These are phyloP conservation scores for Rhypophila decipiens DNA, from an alignment of 495 filamentous ascomycete genomes.

Conservation along the genomic window DNA sequence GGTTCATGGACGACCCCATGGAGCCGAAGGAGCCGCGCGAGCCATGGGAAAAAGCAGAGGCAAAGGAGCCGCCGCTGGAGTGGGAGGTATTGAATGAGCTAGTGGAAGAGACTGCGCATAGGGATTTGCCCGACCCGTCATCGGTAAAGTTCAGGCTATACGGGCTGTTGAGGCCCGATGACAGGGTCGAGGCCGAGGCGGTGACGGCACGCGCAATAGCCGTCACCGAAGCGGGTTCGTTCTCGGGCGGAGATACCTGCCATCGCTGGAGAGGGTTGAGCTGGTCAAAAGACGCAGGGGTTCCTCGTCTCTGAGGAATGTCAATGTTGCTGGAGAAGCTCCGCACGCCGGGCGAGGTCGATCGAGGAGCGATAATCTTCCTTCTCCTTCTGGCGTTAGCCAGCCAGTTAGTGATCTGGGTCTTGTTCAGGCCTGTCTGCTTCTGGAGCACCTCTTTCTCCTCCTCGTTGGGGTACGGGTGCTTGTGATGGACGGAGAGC, in stretches of 20 bases:
- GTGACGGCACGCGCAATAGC: constrained; percentile 74
- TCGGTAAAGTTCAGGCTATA: constrained; percentile 48
- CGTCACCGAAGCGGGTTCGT: constrained; percentile 74
- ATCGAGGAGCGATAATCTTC: constrained; percentile 55
- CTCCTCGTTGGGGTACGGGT: constrained; percentile 76
- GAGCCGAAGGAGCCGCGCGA: constrained; percentile 64
- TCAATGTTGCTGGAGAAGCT: constrained; percentile 55
- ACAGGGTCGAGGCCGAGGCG: constrained; percentile 44
- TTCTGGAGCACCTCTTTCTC: constrained; percentile 69
- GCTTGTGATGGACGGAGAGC: constrained; percentile 64
- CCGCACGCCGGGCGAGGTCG: constrained; percentile 50
- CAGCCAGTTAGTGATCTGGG: constrained; percentile 80
- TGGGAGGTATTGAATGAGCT: constrained; percentile 67
- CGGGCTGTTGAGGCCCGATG: constrained; percentile 48
- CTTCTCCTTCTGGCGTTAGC: constrained; percentile 75
- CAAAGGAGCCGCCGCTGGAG: constrained; percentile 63
- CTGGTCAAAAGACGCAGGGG: constrained; percentile 46
- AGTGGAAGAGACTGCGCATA: constrained; percentile 62
- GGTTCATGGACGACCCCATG: constrained; percentile 45
- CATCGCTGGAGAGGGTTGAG: constrained; percentile 83
- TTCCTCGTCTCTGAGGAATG: constrained; percentile 50
- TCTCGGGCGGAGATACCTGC: constrained; percentile 78
- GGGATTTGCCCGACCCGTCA: constrained; percentile 64
- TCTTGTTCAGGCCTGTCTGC: constrained; percentile 65
- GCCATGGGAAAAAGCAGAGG: constrained; percentile 65